Evolutionary conservation across 2,329 filamentous ascomycete species (phyloP).

Genomic region (Ilyonectria mors-panacis): DNA sequence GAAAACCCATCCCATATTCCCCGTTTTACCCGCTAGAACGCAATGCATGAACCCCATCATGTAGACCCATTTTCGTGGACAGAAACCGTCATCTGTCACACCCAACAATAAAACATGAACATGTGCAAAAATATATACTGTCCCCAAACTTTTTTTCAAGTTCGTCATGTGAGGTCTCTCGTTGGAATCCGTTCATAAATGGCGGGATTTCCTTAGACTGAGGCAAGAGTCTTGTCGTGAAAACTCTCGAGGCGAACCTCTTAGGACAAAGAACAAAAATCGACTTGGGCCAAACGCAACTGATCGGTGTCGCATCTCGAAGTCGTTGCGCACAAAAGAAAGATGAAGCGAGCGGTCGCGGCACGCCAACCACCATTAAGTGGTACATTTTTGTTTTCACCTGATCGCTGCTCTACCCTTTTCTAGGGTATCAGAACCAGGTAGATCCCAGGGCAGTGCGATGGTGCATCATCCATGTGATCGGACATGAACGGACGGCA

Average conservation of each 20-base stretch:
- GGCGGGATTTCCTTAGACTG: not conserved
- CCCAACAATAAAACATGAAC: slow-evolving; percentile 44
- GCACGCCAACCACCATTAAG: slow-evolving; percentile 32
- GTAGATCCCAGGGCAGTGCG: not conserved
- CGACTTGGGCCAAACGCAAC: slow-evolving; percentile 22
- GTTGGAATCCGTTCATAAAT: not conserved
- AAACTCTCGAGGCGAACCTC: slow-evolving; percentile 18
- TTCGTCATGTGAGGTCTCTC: slow-evolving; percentile 19
- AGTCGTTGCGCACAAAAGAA: slow-evolving; percentile 37
- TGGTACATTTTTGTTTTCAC: slow-evolving; percentile 22
- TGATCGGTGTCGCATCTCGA: slow-evolving; percentile 22
- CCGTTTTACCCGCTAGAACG: slow-evolving; percentile 54
- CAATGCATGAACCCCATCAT: slow-evolving; percentile 57
- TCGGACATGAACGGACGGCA: not conserved
- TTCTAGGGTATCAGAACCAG: slow-evolving; percentile 18
- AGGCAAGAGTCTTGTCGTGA: not conserved
- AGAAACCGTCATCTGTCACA: slow-evolving; percentile 39
- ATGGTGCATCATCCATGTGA: slow-evolving; percentile 6
- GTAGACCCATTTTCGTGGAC: slow-evolving; percentile 50
- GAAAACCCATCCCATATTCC: slow-evolving; percentile 45
- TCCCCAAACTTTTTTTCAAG: slow-evolving; percentile 47
- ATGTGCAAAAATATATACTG: slow-evolving; percentile 48
- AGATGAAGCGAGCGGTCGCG: slow-evolving; percentile 32
- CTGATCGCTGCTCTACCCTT: slow-evolving; percentile 15
- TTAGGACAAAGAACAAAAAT: slow-evolving; percentile 31